Conservation (phyloP, 495 filamentous ascomycete species). For the Aspergillus biplanus region DNA sequence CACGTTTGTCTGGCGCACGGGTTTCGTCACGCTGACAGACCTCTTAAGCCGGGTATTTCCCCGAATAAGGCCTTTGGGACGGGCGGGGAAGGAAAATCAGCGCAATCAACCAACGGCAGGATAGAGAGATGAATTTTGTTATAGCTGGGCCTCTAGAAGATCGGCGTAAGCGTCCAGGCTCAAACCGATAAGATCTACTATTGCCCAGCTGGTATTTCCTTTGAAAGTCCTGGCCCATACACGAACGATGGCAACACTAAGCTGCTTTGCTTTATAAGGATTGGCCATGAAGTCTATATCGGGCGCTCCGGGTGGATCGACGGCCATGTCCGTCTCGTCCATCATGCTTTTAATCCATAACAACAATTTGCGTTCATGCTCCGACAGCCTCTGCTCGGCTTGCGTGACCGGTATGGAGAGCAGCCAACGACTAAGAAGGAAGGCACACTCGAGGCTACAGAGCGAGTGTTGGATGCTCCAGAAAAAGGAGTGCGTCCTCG, state of each 20-base stretch:
- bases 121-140: not conserved
- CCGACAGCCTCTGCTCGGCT: conserved; percentile 48
- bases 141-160: conserved; percentile 39
- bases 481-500: conserved; percentile 56
- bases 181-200: conserved; percentile 54
- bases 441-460: conserved; percentile 58
- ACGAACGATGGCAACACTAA: conserved; percentile 55
- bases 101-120: conserved; percentile 10
- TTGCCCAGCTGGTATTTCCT: conserved; percentile 59
- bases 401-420: conserved; percentile 51
- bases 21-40: not conserved
- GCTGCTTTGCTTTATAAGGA: conserved; percentile 49
- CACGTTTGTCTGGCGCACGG: no score
- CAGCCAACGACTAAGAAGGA: conserved; percentile 58
- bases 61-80: not conserved
- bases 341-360: conserved; percentile 73
- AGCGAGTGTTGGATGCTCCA: conserved; percentile 61
- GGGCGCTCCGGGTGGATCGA: conserved; percentile 48
- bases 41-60: not conserved
- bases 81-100: not conserved
- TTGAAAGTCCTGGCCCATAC: conserved; percentile 58
- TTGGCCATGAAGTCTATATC: conserved; percentile 50
- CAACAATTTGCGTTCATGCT: conserved; percentile 66
- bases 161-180: conserved; percentile 50
- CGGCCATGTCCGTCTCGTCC: conserved; percentile 75